Base-by-base conservation (phyloP, 169 alveolate species). In the Plasmodium ovale region DNA sequence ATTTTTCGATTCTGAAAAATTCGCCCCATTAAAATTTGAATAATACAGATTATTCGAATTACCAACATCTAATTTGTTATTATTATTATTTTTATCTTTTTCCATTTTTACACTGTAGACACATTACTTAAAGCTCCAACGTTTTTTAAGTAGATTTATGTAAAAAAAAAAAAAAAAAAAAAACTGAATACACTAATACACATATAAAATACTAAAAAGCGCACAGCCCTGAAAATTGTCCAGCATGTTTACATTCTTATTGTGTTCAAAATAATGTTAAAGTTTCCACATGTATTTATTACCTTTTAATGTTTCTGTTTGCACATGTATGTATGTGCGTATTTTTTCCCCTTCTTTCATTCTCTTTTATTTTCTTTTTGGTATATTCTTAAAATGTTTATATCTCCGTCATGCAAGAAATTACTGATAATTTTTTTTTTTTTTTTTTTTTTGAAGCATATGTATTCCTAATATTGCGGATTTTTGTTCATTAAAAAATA, bases 51-150 rank as follows among this genome's bases (percentile, higher is more conserved):
- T 67, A 39, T 39, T 53, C 21, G 47, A 23, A 64, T 16, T 27
- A 1, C 44, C 37, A 23, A 23, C 70, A 44, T 74, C 54, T 27
- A 56, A 19, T 49, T 14, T 60, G 29, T 12, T 16, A 37, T 56
- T 56, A n/a, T 64, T 68, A 27, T 74, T 67, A 74, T 31, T 74
- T 39, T 21, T 51, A 54, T 44, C 88, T 74, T 56, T 65, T 14
- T 44, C 74, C 74, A 60, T 74, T 42, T 67, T 74, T 16, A 56
- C 64, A 27, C 84, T 58, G 25, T 35, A 35, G 29, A 1, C 14
- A 35, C 68, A 56, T 70, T 16, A 70, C 35, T 35, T 1, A 49
- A 42, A 44, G 12, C 16, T 69, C 27, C 23, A 25, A 33, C 44
- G 25, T 44, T n/a, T 44, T 21, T 31, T 47, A 12, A 70, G n/a